Percentiles rank a stretch among this genome's conserved stretches.
Evolutionary conservation across 2,329 filamentous ascomycete genomes (phyloP).

Genomic region (Alternaria infectoria): DNA sequence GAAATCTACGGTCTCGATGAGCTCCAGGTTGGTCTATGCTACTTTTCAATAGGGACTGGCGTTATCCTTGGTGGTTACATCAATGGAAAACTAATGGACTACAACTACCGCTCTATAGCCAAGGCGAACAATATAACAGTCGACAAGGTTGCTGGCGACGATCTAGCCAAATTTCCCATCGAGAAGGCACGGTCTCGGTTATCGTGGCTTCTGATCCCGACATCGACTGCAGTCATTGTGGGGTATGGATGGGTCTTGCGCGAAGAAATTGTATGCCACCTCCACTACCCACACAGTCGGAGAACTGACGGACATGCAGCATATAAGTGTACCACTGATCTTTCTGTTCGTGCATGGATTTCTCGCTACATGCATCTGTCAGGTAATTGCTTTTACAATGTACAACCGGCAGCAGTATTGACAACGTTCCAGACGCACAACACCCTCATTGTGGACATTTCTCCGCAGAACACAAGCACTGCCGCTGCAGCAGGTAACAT

Average conservation of each 20-base stretch:
- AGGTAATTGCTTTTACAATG: fast-evolving
- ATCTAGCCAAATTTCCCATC: not conserved
- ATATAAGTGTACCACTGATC: not conserved
- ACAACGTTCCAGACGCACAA: not conserved
- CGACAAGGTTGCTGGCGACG: not conserved
- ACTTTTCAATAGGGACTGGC: not conserved
- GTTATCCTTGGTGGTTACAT: not conserved
- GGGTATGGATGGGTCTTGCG: not conserved
- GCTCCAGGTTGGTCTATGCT: not conserved
- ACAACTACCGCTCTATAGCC: not conserved
- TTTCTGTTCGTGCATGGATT: not conserved
- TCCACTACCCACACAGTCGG: fast-evolving
- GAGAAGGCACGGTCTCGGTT: not conserved
- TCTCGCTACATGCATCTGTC: not conserved
- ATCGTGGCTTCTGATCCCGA: not conserved
- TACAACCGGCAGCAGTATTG: not conserved
- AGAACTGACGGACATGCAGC: not conserved
- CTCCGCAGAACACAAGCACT: not conserved
- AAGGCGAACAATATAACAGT: not conserved
- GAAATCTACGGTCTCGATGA: not conserved
- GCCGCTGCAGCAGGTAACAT: not conserved
- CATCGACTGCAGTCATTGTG: not conserved
- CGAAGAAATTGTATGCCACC: not conserved
- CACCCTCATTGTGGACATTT: not conserved
- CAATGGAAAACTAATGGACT: not conserved